Evolutionary conservation across 768 basidiomycete species (phyloP).

Genomic region (Sporobolomyces phaffii): DNA sequence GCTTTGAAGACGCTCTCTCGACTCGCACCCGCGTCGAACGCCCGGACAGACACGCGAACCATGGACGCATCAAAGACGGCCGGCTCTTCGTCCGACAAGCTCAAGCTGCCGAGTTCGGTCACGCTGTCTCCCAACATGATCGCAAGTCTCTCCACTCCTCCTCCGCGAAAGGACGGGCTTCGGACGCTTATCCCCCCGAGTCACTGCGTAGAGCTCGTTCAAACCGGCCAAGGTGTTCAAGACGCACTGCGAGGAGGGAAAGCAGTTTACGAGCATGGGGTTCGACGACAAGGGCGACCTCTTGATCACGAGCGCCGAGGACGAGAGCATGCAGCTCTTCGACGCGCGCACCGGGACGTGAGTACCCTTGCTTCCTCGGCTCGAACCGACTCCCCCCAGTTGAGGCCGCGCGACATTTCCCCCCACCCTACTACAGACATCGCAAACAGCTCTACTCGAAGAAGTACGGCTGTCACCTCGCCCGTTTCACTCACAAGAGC

Average conservation of each 20-base stretch:
- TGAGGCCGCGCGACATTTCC: neutral
- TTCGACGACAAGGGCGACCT: slow-evolving; percentile 89
- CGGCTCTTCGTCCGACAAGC: too few relatives aligned
- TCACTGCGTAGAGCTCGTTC: slow-evolving; percentile 45
- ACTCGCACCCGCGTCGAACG: too few relatives aligned
- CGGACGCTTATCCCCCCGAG: too few relatives aligned
- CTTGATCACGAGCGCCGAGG: slow-evolving; percentile 79
- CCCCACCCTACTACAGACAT: slow-evolving; percentile 50
- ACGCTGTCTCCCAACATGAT: slow-evolving; percentile 5
- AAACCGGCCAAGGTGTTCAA: slow-evolving; percentile 89
- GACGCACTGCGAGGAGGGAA: slow-evolving; percentile 60
- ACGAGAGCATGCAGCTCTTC: slow-evolving; percentile 85
- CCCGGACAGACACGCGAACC: too few relatives aligned
- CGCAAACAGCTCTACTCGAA: slow-evolving; percentile 77
- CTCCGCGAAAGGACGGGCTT: neutral
- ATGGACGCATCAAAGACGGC: too few relatives aligned
- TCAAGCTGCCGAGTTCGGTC: too few relatives aligned
- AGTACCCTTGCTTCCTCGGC: slow-evolving; percentile 52
- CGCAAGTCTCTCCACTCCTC: neutral
- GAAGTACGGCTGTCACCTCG: slow-evolving; percentile 93
- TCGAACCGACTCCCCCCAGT: neutral
- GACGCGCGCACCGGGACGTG: slow-evolving; percentile 87
- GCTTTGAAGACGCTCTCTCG: too few relatives aligned
- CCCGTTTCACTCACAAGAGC: slow-evolving; percentile 88
- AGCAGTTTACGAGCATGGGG: slow-evolving; percentile 68